Evolutionary conservation across 2,329 filamentous ascomycete species (phyloP), one percentile per base, ranked within the genome.

Genomic region (Beauveria sp.): DNA sequence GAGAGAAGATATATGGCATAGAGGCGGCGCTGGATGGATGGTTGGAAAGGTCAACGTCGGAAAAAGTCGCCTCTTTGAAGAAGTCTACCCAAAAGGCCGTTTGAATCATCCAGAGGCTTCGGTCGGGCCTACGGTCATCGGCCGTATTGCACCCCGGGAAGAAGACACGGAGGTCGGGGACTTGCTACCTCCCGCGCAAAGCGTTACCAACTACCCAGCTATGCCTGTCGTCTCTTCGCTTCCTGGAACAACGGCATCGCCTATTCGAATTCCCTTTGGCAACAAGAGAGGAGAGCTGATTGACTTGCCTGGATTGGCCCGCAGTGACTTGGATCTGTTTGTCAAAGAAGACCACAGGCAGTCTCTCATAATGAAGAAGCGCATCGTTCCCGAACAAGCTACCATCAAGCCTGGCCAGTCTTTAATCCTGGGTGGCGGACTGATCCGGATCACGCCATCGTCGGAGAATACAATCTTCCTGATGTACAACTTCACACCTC

Each of bases 41-140:
- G 89, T 99, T 3, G 94, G 94, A n/a, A 97, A 96, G 73, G 91
- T 92, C 64, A 99, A 99, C 70, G 96, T 97, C 2, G 96, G 94
- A 26, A 99, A 99, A 75, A 97, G 93, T 67, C 88, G 89, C 69
- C 82, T 99, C 2, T 96, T 97, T 63, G 87, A 94, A 67, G 84
- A 86, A 5, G 85, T 97, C 8, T 96, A 92, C 68, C 93, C 96
- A 4, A 93, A 89, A 79, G 86, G 85, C 28, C 61, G 63, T 9
- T 20, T 63, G 9, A 24, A 56, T 34, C 24, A 50, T 43, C 37
- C 51, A n/a, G 51, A 44, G 12, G 51, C 51, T 3, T 48, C 43
- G 1, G 51, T 37, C 16, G 51, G 43, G 5, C 50, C 41, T 3
- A 61, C 51, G 12, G 58, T 52, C 16, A 24, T 63, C 18, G 55